Conservation (phyloP, 75 land plant genomes). For the Selaginella tamariscina region DNA sequence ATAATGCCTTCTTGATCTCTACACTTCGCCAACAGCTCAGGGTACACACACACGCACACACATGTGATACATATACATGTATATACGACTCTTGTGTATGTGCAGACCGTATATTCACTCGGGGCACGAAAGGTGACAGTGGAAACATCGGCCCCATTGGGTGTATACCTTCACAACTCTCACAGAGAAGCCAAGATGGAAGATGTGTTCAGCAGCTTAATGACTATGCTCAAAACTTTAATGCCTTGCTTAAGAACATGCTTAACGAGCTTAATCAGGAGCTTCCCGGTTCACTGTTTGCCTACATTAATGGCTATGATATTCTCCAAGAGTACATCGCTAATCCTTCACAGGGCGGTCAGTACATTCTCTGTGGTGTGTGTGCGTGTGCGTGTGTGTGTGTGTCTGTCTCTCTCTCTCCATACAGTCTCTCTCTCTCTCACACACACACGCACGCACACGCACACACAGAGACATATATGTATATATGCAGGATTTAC, state of each 20-base stretch:
- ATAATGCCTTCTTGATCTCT: slow-evolving; percentile 25
- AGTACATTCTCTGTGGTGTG: too few relatives aligned
- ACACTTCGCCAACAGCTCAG: slow-evolving; percentile 32
- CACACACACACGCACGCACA: neutral
- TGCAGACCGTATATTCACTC: slow-evolving; percentile 57
- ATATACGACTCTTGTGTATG: too few relatives aligned
- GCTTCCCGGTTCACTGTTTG: slow-evolving; percentile 51
- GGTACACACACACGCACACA: slow-evolving; percentile 21
- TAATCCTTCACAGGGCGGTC: slow-evolving; percentile 18
- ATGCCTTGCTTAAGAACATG: slow-evolving; percentile 47
- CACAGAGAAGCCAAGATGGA: slow-evolving; percentile 30
- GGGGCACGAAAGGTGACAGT: slow-evolving; percentile 68
- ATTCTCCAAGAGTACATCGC: slow-evolving; percentile 45
- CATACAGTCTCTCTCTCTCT: too few relatives aligned
- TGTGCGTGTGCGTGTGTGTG: too few relatives aligned
- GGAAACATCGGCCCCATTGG: slow-evolving; percentile 58
- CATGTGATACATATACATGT: neutral
- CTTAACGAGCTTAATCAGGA: slow-evolving; percentile 35
- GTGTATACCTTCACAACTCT: slow-evolving; percentile 65
- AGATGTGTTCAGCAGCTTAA: slow-evolving; percentile 47
- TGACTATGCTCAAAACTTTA: slow-evolving; percentile 40
- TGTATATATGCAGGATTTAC: slow-evolving; percentile 24
- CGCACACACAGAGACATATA: neutral
- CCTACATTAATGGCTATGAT: slow-evolving; percentile 32
- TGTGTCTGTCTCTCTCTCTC: too few relatives aligned